Evolutionary conservation across 2,329 filamentous ascomycete species (phyloP).

Genomic region (Thelonectria discophora): DNA sequence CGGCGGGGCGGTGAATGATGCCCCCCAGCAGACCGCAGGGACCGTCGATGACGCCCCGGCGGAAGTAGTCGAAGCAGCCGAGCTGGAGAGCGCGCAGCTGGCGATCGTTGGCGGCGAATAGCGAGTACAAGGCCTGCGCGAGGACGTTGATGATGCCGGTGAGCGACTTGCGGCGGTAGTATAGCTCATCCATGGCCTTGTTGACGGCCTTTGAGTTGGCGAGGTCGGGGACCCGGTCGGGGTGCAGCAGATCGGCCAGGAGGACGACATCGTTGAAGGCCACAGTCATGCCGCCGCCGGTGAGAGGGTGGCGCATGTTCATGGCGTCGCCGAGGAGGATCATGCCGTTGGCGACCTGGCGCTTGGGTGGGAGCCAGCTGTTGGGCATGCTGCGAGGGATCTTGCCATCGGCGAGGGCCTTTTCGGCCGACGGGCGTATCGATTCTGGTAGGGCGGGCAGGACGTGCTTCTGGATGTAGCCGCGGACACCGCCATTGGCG

Average conservation of each 20-base stretch:
- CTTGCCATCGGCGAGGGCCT: slow-evolving; percentile 79
- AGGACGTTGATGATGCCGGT: slow-evolving; percentile 95
- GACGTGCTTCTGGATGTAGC: slow-evolving; percentile 81
- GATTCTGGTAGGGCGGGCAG: slow-evolving; percentile 78
- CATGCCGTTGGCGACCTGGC: slow-evolving; percentile 67
- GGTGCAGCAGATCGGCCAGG: slow-evolving; percentile 77
- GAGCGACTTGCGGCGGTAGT: slow-evolving; percentile 85
- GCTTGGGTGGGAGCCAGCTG: slow-evolving; percentile 83
- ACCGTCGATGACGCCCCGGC: slow-evolving; percentile 76
- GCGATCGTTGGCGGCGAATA: slow-evolving; percentile 86
- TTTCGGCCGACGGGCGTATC: slow-evolving; percentile 77
- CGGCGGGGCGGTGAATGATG: slow-evolving; percentile 77
- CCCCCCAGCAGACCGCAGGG: slow-evolving; percentile 85
- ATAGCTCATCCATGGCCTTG: slow-evolving; percentile 76
- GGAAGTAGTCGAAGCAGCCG: slow-evolving; percentile 94
- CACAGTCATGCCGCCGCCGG: slow-evolving; percentile 97
- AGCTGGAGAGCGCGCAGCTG: slow-evolving; percentile 82
- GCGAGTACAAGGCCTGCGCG: slow-evolving; percentile 89
- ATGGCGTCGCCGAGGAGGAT: slow-evolving; percentile 91
- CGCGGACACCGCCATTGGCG: slow-evolving; percentile 82
- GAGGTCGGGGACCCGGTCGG: slow-evolving; percentile 73
- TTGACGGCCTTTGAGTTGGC: slow-evolving; percentile 72
- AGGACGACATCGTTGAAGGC: slow-evolving; percentile 91
- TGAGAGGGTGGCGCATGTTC: slow-evolving; percentile 99
- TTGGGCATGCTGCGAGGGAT: slow-evolving; percentile 92